phyloP scores from a whole-genome alignment of 345 rosid species.

The Eutrema yunnanense region DNA sequence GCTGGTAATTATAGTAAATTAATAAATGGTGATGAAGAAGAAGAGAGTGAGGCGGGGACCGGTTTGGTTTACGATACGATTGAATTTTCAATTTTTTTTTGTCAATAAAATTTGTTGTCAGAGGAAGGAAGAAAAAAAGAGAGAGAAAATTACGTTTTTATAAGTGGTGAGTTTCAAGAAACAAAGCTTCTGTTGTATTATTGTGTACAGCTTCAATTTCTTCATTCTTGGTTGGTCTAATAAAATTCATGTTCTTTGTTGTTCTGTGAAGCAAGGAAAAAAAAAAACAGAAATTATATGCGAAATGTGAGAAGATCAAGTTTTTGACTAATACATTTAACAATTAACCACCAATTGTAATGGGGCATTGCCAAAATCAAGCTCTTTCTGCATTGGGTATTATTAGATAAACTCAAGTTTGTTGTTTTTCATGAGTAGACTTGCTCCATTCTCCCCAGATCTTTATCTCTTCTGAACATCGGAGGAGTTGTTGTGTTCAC shows the following conservation, averaged over 20 bases:
- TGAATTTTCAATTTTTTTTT: slow-evolving; percentile 24
- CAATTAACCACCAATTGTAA: not conserved
- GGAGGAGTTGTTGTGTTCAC: too few relatives aligned
- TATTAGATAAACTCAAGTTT: too few relatives aligned
- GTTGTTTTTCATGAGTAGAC: too few relatives aligned
- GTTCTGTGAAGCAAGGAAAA: not conserved
- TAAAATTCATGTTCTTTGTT: slow-evolving; percentile 17
- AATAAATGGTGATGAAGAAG: slow-evolving; percentile 5
- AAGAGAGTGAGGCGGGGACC: slow-evolving; percentile 6
- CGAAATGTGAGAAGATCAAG: too few relatives aligned
- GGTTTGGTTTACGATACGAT: slow-evolving; percentile 25
- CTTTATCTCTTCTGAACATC: too few relatives aligned
- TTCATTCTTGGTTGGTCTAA: slow-evolving; percentile 32
- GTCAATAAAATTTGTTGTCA: slow-evolving; percentile 28
- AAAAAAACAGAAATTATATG: not conserved
- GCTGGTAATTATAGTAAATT: slow-evolving; percentile 9
- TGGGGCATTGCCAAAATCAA: too few relatives aligned
- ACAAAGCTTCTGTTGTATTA: slow-evolving; percentile 12
- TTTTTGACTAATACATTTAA: not conserved
- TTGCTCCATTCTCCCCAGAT: too few relatives aligned
- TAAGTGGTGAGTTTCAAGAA: slow-evolving; percentile 15
- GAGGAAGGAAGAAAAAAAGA: not conserved
- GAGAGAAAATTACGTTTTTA: not conserved
- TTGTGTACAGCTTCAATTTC: slow-evolving; percentile 31
- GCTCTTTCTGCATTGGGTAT: too few relatives aligned